A percentile compares a stretch with the other conserved stretches of the same genome.
phyloP scores from a whole-genome alignment of 2,329 filamentous ascomycete genomes.

The Cladophialophora bantiana region DNA sequence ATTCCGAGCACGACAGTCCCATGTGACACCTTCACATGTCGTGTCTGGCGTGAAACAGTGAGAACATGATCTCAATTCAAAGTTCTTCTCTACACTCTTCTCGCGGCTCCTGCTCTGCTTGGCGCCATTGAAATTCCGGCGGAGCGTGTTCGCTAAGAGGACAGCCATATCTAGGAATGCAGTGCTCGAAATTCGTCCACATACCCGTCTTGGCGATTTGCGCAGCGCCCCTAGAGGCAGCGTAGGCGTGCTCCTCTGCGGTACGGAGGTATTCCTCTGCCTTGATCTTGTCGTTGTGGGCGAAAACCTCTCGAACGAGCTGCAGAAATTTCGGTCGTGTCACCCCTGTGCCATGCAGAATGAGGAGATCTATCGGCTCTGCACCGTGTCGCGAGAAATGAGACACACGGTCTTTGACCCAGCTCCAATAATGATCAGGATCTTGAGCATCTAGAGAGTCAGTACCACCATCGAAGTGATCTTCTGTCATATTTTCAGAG shows the following conservation, averaged over 20 bases:
- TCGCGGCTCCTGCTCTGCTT: not conserved
- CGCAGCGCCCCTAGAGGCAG: conserved; percentile 1
- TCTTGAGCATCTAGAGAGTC: not conserved
- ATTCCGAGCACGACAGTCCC: no score
- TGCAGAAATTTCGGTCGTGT: conserved; percentile 2
- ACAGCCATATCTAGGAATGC: conserved; percentile 10
- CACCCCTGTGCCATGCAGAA: conserved; percentile 5
- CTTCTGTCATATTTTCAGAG: not conserved
- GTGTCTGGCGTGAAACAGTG: no score
- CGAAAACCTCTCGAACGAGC: conserved; percentile 6
- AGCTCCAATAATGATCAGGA: conserved; percentile 6
- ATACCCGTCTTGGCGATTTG: conserved; percentile 10
- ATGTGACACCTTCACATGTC: no score
- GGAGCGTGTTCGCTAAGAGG: conserved; percentile 1
- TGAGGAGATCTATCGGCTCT: conserved; percentile 3
- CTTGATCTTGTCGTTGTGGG: conserved; percentile 10
- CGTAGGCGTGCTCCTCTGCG: conserved; percentile 5
- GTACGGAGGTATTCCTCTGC: conserved; percentile 8
- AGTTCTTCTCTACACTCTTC: not conserved
- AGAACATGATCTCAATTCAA: not conserved
- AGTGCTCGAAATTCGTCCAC: conserved; percentile 7
- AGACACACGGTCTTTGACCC: conserved; percentile 7
- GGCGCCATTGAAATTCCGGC: not conserved
- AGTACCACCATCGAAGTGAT: conserved; percentile 3
- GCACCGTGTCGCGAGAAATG: not conserved